Percentiles rank a stretch among this genome's conserved stretches.
Evolutionary conservation across 1,139 yeast species (phyloP).

Genomic region (Ashbya aceris): DNA sequence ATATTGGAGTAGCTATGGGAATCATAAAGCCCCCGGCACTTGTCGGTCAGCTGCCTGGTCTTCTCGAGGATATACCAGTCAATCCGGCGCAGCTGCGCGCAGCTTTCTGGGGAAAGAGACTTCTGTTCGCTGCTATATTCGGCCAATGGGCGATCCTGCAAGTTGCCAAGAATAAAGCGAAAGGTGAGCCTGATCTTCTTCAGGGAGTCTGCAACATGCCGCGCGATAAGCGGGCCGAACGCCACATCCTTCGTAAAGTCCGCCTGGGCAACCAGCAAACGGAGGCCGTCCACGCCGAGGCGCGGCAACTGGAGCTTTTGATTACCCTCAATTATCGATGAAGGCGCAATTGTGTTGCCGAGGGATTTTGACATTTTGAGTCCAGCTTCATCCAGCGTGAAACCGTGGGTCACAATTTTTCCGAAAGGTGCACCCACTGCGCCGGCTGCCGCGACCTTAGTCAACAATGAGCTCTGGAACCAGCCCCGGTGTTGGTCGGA

Average conservation of each 20-base stretch:
- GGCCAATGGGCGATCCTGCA: constrained; percentile 27
- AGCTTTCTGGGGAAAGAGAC: constrained; percentile 17
- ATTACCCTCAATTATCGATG: constrained; percentile 58
- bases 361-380: constrained; percentile 89
- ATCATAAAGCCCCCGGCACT: constrained; percentile 40
- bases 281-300: constrained; percentile 85
- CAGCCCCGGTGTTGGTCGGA: constrained; percentile 98
- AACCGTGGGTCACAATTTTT: constrained; percentile 83
- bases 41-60: constrained; percentile 40
- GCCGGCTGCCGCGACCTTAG: constrained; percentile 48
- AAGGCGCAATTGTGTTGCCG: constrained; percentile 74
- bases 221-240: constrained; percentile 62
- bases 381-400: constrained; percentile 76
- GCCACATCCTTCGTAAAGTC: constrained; percentile 77
- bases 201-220: constrained; percentile 68
- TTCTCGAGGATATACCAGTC: constrained; percentile 60
- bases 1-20: constrained; percentile 60
- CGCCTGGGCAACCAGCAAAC: constrained; percentile 86
- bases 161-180: constrained; percentile 70
- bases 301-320: constrained; percentile 47
- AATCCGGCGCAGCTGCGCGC: constrained; percentile 37
- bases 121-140: constrained; percentile 21
- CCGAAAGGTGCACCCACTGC: constrained; percentile 55
- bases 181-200: constrained; percentile 79
- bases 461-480: constrained; percentile 90